Conservation (phyloP, 768 basidiomycete genomes). For the Mycena indigotica region DNA sequence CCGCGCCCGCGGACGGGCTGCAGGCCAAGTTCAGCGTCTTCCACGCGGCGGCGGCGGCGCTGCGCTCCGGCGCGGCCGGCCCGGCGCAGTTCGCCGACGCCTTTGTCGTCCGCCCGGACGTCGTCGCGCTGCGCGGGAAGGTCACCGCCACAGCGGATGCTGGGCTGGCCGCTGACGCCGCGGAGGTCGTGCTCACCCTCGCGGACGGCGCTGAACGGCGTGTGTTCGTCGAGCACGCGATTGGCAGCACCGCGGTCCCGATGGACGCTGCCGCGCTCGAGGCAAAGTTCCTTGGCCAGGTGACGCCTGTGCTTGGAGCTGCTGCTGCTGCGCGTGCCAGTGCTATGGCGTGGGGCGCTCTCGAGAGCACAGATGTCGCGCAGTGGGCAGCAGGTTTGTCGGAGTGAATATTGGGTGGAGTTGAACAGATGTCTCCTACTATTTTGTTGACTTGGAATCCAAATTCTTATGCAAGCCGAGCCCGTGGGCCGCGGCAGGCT, state of each 20-base stretch:
- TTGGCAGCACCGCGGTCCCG: constrained; percentile 25
- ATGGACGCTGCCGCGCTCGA: constrained; percentile 22
- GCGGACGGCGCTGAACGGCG: constrained; percentile 17
- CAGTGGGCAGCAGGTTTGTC: no score
- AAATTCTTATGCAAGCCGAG: no score
- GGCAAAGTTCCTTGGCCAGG: constrained; percentile 26
- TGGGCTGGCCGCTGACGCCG: constrained; percentile 18
- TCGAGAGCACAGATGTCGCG: constrained; percentile 6
- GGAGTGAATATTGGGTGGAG: no score
- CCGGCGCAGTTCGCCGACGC: constrained; percentile 24
- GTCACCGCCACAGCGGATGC: constrained; percentile 23
- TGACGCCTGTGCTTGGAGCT: constrained; percentile 18
- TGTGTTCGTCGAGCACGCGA: constrained; percentile 25
- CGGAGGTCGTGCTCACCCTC: constrained; percentile 18
- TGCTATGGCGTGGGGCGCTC: constrained; percentile 13
- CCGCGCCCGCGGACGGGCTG: constrained; percentile 25
- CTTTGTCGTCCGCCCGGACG: constrained; percentile 20
- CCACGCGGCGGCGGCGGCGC: constrained; percentile 25
- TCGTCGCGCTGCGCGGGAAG: constrained; percentile 22
- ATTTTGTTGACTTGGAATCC: no score
- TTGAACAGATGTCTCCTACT: no score
- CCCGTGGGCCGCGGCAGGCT: no score
- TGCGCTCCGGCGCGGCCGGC: constrained; percentile 24
- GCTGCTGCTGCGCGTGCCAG: constrained; percentile 21
- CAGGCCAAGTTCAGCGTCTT: constrained; percentile 29